Evolutionary conservation across 1,284 basidiomycete species (phyloP).

Genomic region (Moniliophthora roreri): DNA sequence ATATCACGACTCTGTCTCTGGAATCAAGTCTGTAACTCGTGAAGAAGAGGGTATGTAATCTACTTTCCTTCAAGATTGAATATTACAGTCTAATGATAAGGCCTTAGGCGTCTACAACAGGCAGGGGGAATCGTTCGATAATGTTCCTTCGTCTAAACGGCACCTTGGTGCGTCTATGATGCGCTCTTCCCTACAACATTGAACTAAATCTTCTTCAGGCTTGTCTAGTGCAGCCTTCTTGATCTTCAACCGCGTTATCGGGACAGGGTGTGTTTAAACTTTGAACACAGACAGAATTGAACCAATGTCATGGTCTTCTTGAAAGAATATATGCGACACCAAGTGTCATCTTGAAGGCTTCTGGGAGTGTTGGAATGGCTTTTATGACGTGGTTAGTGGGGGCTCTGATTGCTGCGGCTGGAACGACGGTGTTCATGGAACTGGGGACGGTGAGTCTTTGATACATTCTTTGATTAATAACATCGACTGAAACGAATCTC

Average conservation of each 20-base stretch:
- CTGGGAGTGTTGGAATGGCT: slow-evolving; percentile 64
- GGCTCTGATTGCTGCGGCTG: slow-evolving; percentile 58
- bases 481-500: not conserved
- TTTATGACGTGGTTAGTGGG: slow-evolving; percentile 74
- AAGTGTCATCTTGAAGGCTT: slow-evolving; percentile 62
- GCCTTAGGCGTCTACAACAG: too few relatives aligned
- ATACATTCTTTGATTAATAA: not conserved
- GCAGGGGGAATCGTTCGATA: slow-evolving; percentile 37
- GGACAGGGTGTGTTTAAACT: slow-evolving; percentile 56
- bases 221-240: slow-evolving; percentile 63
- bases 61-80: too few relatives aligned
- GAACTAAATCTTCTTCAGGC: slow-evolving; percentile 30
- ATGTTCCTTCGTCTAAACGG: slow-evolving; percentile 41
- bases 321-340: slow-evolving; percentile 74
- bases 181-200: not conserved
- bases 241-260: slow-evolving; percentile 76
- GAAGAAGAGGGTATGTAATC: not conserved
- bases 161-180: slow-evolving; percentile 36
- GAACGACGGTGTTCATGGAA: slow-evolving; percentile 73
- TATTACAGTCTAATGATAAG: too few relatives aligned
- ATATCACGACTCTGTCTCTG: too few relatives aligned
- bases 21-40: not conserved
- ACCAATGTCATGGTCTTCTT: not conserved
- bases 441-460: slow-evolving; percentile 59
- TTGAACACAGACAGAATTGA: not conserved